Evolutionary conservation across 805 yeast species (phyloP), one percentile per base, ranked within the genome.

Genomic region (Wickerhamiella lipophila): DNA sequence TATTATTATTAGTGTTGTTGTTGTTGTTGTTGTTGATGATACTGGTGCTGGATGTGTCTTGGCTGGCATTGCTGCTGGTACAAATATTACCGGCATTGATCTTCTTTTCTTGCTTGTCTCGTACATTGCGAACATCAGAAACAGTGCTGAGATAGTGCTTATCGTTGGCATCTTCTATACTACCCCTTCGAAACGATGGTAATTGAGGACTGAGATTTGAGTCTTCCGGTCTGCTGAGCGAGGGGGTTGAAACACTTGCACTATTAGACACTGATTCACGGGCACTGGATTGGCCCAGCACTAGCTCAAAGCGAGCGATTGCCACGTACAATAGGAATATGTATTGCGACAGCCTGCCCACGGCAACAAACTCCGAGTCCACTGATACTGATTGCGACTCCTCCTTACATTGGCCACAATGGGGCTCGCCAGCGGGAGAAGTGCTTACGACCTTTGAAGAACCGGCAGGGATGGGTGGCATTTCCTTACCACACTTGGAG

Each of bases 281-380:
- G 0, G 55, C 54, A 39, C 26, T 45, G 30, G 56, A 58, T 29
- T 53, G 57, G 16, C 54, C 51, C 18, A 65, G 58, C 67, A 77
- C 35, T 82, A 65, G 52, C 45, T 58, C 58, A 12, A 59, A 82
- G 50, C 95, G 71, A 2, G 82, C 76, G 42, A 88, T 69, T 0
- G 97, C 97, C 53, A 92, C 86, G 58, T 83, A 81, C 55, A 88
- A 68, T 42, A 92, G 66, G 60, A 78, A 85, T 16, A 80, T 70
- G 59, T 87, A 73, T 64, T 92, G 97, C 16, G 76, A 64, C 43
- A 86, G 72, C 51, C 78, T 79, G 4, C 85, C 73, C 1, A 87
- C 79, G 79, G 0, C 82, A 65, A 61, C 0, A 77, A 71, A 52
- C 72, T 74, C 2, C 71, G 35, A 9, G 32, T 38, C 30, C 25